Percentiles rank a stretch among this genome's conserved stretches.
Evolutionary conservation across 1,284 basidiomycete species (phyloP).

Genomic region (Cryptococcus sp.): DNA sequence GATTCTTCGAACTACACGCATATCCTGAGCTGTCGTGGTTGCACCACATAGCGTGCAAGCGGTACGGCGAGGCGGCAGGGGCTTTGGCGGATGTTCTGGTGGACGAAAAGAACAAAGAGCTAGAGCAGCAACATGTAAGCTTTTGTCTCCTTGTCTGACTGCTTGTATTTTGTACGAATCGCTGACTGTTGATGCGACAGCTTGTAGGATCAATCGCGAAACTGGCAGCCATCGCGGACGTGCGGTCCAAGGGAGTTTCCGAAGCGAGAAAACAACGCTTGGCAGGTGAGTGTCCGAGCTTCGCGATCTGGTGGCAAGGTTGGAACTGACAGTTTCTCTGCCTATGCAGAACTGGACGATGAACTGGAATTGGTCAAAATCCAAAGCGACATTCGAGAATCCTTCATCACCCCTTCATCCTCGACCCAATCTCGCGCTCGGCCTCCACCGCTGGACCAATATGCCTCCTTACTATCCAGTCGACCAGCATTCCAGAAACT

Average conservation of each 20-base stretch:
- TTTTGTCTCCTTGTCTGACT: not conserved
- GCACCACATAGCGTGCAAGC: constrained; percentile 74
- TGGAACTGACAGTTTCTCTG: no score
- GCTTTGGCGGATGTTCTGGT: constrained; percentile 63
- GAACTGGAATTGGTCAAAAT: constrained; percentile 60
- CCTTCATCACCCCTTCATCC: constrained; percentile 20
- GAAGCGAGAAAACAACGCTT: constrained; percentile 18
- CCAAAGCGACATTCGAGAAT: constrained; percentile 52
- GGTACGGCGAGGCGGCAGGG: constrained; percentile 66
- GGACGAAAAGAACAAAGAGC: constrained; percentile 60
- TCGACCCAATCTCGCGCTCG: not conserved
- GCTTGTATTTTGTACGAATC: not conserved
- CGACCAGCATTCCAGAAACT: constrained; percentile 35
- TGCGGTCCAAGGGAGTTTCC: constrained; percentile 54
- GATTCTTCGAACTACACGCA: constrained; percentile 68
- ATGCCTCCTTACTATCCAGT: constrained; percentile 17
- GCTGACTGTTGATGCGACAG: constrained; percentile 54
- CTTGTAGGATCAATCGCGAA: constrained; percentile 90
- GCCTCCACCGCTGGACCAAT: constrained; percentile 9
- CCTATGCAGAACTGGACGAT: constrained; percentile 54
- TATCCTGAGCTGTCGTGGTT: constrained; percentile 81
- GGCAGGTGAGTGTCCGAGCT: constrained; percentile 17
- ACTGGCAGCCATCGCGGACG: constrained; percentile 74
- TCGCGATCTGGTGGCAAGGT: not conserved
- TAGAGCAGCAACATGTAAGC: constrained; percentile 73